Percentiles rank a stretch among this genome's conserved stretches.
Evolutionary conservation across 345 rosid genomes (phyloP).

Genomic region (Arabidopsis suecica): DNA sequence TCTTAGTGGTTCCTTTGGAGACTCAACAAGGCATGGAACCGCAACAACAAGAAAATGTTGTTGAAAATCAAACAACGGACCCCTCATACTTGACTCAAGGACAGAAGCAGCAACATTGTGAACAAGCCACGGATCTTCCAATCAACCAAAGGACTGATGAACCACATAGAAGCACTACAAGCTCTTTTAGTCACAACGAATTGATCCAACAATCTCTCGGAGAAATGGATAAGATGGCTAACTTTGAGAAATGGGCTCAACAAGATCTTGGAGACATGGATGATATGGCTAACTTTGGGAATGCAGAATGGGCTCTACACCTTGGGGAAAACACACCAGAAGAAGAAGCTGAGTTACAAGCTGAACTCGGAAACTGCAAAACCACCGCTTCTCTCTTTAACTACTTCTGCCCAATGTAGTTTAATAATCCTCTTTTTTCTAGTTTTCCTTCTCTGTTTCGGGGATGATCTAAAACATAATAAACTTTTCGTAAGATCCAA

Average conservation of each 20-base stretch:
- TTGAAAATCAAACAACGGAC: too few relatives aligned
- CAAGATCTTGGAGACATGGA: not conserved
- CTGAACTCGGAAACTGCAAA: not conserved
- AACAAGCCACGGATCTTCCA: not conserved
- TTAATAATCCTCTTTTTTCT: not conserved
- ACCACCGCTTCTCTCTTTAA: not conserved
- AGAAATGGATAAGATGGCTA: not conserved
- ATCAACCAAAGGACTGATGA: not conserved
- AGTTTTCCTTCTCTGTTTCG: not conserved
- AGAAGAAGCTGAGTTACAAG: constrained; percentile 24
- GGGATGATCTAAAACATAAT: too few relatives aligned
- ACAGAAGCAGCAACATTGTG: too few relatives aligned
- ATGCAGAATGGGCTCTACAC: not conserved
- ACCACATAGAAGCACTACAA: not conserved
- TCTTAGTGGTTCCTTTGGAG: not conserved
- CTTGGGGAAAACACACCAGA: constrained; percentile 25
- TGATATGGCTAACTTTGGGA: constrained; percentile 1
- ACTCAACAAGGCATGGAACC: not conserved
- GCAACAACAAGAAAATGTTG: not conserved
- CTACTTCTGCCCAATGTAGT: not conserved
- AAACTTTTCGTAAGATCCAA: too few relatives aligned
- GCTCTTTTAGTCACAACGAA: not conserved
- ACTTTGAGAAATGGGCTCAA: not conserved
- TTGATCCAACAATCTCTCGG: not conserved
- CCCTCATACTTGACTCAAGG: too few relatives aligned